Percentiles rank a stretch among this genome's conserved stretches.
Conservation (phyloP, 208 protist genomes). For the Trichomonas tenax region DNA sequence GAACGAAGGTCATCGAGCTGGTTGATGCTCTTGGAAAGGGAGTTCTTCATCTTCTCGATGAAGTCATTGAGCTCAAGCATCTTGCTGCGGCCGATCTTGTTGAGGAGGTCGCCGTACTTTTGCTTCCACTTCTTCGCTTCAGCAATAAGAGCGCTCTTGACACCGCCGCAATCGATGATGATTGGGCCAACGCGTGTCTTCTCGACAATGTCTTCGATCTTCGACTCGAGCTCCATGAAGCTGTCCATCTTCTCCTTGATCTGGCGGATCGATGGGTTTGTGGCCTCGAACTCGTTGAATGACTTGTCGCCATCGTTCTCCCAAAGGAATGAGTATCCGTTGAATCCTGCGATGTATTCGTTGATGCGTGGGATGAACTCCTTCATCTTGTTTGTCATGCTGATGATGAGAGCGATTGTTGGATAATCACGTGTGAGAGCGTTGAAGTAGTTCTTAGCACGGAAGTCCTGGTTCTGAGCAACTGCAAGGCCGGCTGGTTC, state of each 20-base stretch:
- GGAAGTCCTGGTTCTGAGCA: not conserved
- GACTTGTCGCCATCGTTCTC: not conserved
- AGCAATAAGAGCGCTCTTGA: not conserved
- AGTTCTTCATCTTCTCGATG: constrained; percentile 11
- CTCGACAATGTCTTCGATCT: not conserved
- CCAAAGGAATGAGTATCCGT: not conserved
- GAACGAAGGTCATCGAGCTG: not conserved
- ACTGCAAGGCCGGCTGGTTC: not conserved
- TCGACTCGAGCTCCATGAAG: not conserved
- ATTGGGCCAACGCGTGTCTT: constrained; percentile 5
- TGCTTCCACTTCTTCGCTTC: constrained; percentile 12
- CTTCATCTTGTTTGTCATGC: constrained; percentile 4
- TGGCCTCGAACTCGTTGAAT: not conserved
- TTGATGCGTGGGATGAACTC: not conserved
- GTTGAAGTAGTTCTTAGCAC: not conserved
- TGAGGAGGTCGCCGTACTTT: not conserved
- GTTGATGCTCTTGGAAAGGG: not conserved
- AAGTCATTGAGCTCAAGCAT: not conserved
- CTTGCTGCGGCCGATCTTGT: not conserved
- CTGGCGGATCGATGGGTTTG: not conserved
- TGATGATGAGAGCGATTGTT: not conserved
- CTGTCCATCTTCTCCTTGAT: constrained; percentile 12
- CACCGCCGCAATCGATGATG: not conserved
- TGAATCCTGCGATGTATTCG: not conserved
- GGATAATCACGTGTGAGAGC: not conserved